Base-by-base conservation (phyloP, 2,329 filamentous ascomycete genomes). In the Coniochaeta prunicola region DNA sequence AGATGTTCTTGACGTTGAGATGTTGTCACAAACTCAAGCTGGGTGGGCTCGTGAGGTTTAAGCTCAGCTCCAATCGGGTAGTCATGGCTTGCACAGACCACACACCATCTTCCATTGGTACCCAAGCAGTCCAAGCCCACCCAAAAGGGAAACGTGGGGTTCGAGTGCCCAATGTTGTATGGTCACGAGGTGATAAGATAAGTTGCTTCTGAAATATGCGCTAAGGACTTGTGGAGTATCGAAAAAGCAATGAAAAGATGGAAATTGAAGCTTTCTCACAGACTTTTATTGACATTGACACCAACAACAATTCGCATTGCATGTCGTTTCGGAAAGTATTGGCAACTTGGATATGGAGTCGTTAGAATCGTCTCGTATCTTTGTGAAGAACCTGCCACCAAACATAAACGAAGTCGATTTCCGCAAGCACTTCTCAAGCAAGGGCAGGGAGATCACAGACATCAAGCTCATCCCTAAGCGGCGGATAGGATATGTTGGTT, bases 401-500 rank as follows among this genome's bases (percentile, higher is more conserved):
- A 90, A 84, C 58, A 88, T 96, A 68, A 88, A 86, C 13, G 91
- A 96, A 74, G 86, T 88, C 57, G 90, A 96, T 64, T 89, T 97
- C 70, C 87, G 86, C 70, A 92, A 90, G 70, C 92, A 97, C 76
- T 99, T 99, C 74, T 84, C 89, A 61, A 82, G 77, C 42, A 77
- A 84, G 66, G 88, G 87, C 62, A 84, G 84, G 62, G 79, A 89
- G 63, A 85, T 97, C 70, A 97, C 93, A 57, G 94, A 99, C 76
- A 85, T 92, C 67, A 96, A 96, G 81, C 84, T 97, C 70, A 90
- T 97, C 70, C 85, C 91, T 6, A 87, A 92, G 69, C 86, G 94
- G 68, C 85, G 92, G 66, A 97, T 99, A 74, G 94, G 92, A 66
- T 99, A 96, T 80, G 86, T 99, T 61, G 94, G 94, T 63, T 97